These are phyloP conservation scores for Phaffomyces thermotolerans DNA, from an alignment of 805 yeast genomes.

Conservation along the genomic window DNA sequence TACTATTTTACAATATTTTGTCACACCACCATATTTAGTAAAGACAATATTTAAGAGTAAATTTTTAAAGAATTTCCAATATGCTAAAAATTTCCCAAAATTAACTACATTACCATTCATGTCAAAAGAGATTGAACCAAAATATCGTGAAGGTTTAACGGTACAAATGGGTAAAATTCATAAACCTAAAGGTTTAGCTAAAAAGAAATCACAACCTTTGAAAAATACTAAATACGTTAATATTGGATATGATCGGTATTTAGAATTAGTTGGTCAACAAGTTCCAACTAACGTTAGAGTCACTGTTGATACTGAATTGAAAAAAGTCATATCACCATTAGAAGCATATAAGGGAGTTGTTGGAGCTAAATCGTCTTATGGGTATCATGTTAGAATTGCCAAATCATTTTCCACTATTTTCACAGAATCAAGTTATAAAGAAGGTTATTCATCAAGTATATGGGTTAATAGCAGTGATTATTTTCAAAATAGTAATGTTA, in stretches of 20 bases:
- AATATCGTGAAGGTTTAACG: slow-evolving; percentile 55
- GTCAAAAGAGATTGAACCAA: slow-evolving; percentile 35
- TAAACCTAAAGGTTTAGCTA: slow-evolving; percentile 18
- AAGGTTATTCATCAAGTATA: slow-evolving; percentile 64
- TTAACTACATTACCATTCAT: slow-evolving; percentile 71
- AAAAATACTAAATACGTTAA: slow-evolving; percentile 67
- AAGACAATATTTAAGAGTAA: slow-evolving; percentile 52
- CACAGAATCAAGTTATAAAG: slow-evolving; percentile 56
- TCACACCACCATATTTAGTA: slow-evolving; percentile 77
- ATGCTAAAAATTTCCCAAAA: slow-evolving; percentile 66
- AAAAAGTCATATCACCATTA: slow-evolving; percentile 59
- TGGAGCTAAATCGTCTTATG: slow-evolving; percentile 58
- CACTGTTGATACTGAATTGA: slow-evolving; percentile 60
- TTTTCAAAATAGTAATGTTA: slow-evolving; percentile 29
- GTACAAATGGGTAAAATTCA: slow-evolving; percentile 33
- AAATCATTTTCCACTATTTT: slow-evolving; percentile 54
- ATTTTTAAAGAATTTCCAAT: slow-evolving; percentile 40
- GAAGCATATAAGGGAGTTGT: slow-evolving; percentile 57
- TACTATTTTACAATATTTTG: slow-evolving; percentile 65
- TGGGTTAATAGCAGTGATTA: slow-evolving; percentile 65
- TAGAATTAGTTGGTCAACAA: slow-evolving; percentile 51
- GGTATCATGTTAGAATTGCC: slow-evolving; percentile 69
- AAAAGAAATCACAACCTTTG: slow-evolving; percentile 44
- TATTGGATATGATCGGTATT: slow-evolving; percentile 53
- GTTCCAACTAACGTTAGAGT: slow-evolving; percentile 78